Percentiles rank a stretch among this genome's conserved stretches.
phyloP scores from a whole-genome alignment of 2,329 filamentous ascomycete species.

The Xylariales sp. region DNA sequence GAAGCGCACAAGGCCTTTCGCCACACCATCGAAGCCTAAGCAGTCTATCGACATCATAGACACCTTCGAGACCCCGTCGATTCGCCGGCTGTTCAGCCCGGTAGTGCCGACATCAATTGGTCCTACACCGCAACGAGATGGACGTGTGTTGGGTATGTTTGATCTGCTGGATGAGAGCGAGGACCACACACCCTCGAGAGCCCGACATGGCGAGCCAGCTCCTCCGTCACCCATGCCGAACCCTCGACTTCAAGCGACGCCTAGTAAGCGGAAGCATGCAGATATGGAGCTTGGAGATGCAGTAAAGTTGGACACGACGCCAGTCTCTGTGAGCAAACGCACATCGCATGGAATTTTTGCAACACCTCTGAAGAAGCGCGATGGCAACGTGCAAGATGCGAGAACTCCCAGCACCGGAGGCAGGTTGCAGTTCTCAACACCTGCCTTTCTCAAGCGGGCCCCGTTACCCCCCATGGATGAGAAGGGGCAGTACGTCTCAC shows the following conservation, averaged over 20 bases:
- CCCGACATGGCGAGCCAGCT: conserved; percentile 31
- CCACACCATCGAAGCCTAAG: conserved; percentile 42
- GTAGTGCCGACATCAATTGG: conserved; percentile 59
- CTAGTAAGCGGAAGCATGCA: conserved; percentile 36
- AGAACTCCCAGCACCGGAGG: conserved; percentile 47
- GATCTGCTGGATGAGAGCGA: conserved; percentile 57
- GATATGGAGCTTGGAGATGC: conserved; percentile 22
- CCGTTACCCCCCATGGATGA: conserved; percentile 52
- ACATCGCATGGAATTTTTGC: conserved; percentile 59
- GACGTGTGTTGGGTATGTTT: conserved; percentile 72
- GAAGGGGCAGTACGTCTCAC: conserved; percentile 43
- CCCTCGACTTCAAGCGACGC: conserved; percentile 33
- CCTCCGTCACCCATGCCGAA: conserved; percentile 20
- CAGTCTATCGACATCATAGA: conserved; percentile 25
- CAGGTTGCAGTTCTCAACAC: conserved; percentile 61
- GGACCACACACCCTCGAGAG: conserved; percentile 45
- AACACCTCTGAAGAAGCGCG: conserved; percentile 55
- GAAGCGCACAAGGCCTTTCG: conserved; percentile 42
- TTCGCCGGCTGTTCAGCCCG: conserved; percentile 57
- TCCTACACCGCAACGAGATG: conserved; percentile 77
- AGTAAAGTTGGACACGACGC: conserved; percentile 39
- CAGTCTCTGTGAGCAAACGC: conserved; percentile 54
- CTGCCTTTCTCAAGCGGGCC: conserved; percentile 61
- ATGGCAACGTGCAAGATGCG: conserved; percentile 29
- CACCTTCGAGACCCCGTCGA: conserved; percentile 49